phyloP scores from a whole-genome alignment of 305 asterid genomes.

The Rubia peregrina region DNA sequence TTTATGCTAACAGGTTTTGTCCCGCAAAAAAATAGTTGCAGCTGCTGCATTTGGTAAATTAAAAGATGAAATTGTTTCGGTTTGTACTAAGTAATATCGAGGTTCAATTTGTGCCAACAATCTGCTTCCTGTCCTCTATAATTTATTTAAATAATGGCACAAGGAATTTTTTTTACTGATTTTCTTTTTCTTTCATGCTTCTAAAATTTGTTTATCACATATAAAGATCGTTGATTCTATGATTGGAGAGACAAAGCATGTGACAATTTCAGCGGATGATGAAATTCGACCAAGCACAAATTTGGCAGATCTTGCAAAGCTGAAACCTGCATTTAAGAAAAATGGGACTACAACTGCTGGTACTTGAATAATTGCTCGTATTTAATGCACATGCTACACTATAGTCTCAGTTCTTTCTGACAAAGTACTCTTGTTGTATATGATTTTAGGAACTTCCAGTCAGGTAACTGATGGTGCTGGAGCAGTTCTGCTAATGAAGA shows the following conservation, averaged over 20 bases:
- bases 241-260: conserved; percentile 57
- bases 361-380: conserved; percentile 18
- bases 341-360: conserved; percentile 93
- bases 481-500: conserved; percentile 93
- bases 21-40: too few species aligned
- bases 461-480: conserved; percentile 94
- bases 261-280: conserved; percentile 69
- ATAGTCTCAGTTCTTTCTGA: background rate
- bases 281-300: conserved; percentile 76
- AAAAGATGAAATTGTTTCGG: too few species aligned
- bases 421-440: background rate
- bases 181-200: background rate
- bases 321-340: conserved; percentile 84
- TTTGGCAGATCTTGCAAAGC: conserved; percentile 55
- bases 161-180: background rate
- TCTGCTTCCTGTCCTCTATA: too few species aligned
- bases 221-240: conserved; percentile 58
- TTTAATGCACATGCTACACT: background rate
- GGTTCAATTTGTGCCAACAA: too few species aligned
- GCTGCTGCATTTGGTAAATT: too few species aligned
- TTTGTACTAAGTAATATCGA: too few species aligned
- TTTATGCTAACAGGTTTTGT: too few species aligned
- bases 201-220: background rate
- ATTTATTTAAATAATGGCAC: too few species aligned
- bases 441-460: conserved; percentile 63